Evolutionary conservation across 345 rosid genomes (phyloP), one percentile per base, ranked within the genome.

Genomic region (Salix koriyanagi): DNA sequence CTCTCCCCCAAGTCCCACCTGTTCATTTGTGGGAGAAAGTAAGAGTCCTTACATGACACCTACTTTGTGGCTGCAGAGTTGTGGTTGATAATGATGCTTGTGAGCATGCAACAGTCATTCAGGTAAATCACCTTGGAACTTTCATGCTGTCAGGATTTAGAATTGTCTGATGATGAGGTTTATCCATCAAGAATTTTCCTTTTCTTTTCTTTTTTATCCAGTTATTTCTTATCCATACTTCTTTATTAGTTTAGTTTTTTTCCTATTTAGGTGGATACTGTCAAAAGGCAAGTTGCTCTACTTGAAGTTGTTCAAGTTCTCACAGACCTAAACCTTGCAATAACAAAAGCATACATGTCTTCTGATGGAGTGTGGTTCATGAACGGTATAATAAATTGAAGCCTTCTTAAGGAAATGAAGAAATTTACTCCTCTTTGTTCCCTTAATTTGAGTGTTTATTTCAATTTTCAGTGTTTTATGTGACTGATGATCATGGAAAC

Each of bases 291-390:
- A 71, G 98, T 97, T 67, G 90, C 91, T 76, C 94, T 94, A 21
- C 90, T 94, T 52, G 91, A 94, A 85, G 98, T 92, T 71, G 86
- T 92, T 65, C 97, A 94, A 85, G 97, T 90, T 75, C 95, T 94
- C 66, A 90, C 88, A 36, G 97, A 92, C 81, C 84, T 90, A 94
- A 86, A 94, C 76, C 95, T 94, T 76, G 82, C 87, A 32, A 94
- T 94, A 67, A 94, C 79, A 19, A 94, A 94, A 83, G 98, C 98
- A 10, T 85, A 94, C 79, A 91, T 94, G 76, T 88, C 97, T 15
- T 94, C 94, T 74, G 97, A 94, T 87, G 94, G 92, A 0, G 97
- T 91, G 69, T 94, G 98, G 98, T 92, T 94, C 79, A 94, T 94
- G 98, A 94, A 94, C 78, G 96, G 96, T 91, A 72, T 58, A 79